Evolutionary conservation across 371 early-diverging fungal genomes (phyloP), one percentile per base, ranked within the genome.

Genomic region (Encephalitozoon cuniculi): DNA sequence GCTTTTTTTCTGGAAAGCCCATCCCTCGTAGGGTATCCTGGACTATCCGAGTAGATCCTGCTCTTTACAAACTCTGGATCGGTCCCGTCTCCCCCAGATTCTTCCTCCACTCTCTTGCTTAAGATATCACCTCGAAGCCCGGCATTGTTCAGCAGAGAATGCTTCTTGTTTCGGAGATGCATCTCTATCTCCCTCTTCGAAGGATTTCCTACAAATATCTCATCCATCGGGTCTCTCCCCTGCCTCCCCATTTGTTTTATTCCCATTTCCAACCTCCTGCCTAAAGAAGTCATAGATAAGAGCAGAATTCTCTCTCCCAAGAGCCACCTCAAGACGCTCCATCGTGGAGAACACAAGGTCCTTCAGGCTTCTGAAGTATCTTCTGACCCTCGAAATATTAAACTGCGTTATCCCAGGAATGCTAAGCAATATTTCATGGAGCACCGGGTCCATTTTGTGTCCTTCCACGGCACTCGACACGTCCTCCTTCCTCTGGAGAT

Each of bases 391-490:
- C 25, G 25, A 37, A 21, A 69, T 15, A 72, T 67, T 77, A 54
- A 68, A 74, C 21, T 43, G 37, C 52, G 77, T 66, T 18, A 77
- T 53, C 7, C 81, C 77, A 11, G 70, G 71, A 49, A 81, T 75
- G 41, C 67, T 66, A 15, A 77, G 65, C 25, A 81, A 32, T 43
- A 75, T 67, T 30, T 77, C 75, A 34, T 26, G 23, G 32, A 81
- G 65, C 6, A 37, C 44, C 15, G 77, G 81, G 64, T 81, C 66
- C 21, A n/a, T 51, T 15, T 44, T 41, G 11, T 34, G n/a, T 11
- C 15, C 53, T 49, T 66, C 55, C 7, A n/a, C 18, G 15, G 4
- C 59, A 68, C 68, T 44, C 28, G 21, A 11, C 7, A 34, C 41
- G 2, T 37, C 49, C 8, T 64, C 64, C 30, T 65, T 64, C 25